These are phyloP conservation scores for Saccharomyces hybrid DNA, from an alignment of 1,139 yeast species.

Conservation along the genomic window DNA sequence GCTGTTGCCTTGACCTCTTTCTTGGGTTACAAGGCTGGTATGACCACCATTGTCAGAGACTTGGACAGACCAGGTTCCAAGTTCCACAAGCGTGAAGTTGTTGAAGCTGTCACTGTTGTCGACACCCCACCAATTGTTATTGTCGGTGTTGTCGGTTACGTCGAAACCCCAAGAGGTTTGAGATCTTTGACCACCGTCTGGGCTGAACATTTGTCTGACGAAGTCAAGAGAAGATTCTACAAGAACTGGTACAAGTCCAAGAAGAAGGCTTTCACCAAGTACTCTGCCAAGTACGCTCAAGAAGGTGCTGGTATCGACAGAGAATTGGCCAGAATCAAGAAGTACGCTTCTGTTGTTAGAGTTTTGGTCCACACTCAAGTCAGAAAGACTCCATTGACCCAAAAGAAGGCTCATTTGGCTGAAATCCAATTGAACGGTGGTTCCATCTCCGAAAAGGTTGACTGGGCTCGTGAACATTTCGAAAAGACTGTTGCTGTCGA, in stretches of 20 bases:
- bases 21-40: constrained; percentile 99
- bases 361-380: constrained; percentile 99
- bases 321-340: constrained; percentile 96
- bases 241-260: constrained; percentile 99
- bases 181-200: constrained; percentile 99
- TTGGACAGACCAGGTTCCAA: constrained; percentile 99
- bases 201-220: constrained; percentile 99
- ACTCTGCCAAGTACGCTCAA: constrained; percentile 93
- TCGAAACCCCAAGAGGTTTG: constrained; percentile 99
- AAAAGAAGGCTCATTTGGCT: constrained; percentile 99
- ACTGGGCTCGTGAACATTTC: constrained; percentile 98
- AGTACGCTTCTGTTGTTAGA: constrained; percentile 98
- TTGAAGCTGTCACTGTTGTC: constrained; percentile 98
- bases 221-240: constrained; percentile 99
- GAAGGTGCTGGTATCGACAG: constrained; percentile 84
- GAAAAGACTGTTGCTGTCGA: constrained; percentile 97
- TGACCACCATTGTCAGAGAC: constrained; percentile 99
- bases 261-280: constrained; percentile 99
- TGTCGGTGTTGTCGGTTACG: constrained; percentile 99
- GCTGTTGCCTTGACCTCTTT: constrained; percentile 98
- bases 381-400: constrained; percentile 97
- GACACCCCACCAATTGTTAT: constrained; percentile 98
- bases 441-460: constrained; percentile 92
- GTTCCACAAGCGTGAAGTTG: constrained; percentile 99
- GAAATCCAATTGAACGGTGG: constrained; percentile 99